phyloP scores from a whole-genome alignment of 2,329 filamentous ascomycete genomes.

The Alternaria atra region DNA sequence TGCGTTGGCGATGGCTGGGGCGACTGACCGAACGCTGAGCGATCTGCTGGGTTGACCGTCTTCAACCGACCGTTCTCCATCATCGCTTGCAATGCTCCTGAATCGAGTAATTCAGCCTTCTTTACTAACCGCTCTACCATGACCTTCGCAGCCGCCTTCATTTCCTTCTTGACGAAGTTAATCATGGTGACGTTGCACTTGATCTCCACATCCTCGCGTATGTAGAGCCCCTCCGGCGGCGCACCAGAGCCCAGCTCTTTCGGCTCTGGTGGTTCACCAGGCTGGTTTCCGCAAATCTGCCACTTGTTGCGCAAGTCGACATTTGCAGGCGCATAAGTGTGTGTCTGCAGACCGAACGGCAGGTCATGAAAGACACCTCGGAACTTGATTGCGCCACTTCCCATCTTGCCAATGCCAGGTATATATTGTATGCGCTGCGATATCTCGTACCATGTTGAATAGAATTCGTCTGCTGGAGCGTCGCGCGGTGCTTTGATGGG shows the following conservation, averaged over 20 bases:
- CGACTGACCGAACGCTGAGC: constrained; percentile 25
- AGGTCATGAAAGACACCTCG: constrained; percentile 77
- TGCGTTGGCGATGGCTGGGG: constrained; percentile 35
- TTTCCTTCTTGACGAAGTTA: constrained; percentile 71
- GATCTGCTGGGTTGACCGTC: constrained; percentile 63
- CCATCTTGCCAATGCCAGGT: constrained; percentile 71
- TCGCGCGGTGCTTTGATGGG: constrained; percentile 72
- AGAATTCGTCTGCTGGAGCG: constrained; percentile 74
- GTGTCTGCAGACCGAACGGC: constrained; percentile 75
- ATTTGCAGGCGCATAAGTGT: constrained; percentile 73
- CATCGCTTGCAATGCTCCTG: constrained; percentile 72
- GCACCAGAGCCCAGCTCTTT: constrained; percentile 71
- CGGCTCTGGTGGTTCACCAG: constrained; percentile 69
- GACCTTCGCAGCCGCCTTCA: constrained; percentile 71
- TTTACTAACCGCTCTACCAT: constrained; percentile 75
- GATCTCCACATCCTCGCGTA: constrained; percentile 76
- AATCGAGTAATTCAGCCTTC: constrained; percentile 74
- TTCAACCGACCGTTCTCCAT: constrained; percentile 70
- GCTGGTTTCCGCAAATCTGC: constrained; percentile 73
- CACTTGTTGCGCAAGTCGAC: constrained; percentile 75
- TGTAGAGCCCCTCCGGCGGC: constrained; percentile 71
- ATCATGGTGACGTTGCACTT: constrained; percentile 73
- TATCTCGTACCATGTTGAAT: constrained; percentile 79
- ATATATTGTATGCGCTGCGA: constrained; percentile 73
- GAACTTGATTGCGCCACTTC: constrained; percentile 72